Evolutionary conservation across 371 early-diverging fungal species (phyloP).

Genomic region (Blakeslea trispora): DNA sequence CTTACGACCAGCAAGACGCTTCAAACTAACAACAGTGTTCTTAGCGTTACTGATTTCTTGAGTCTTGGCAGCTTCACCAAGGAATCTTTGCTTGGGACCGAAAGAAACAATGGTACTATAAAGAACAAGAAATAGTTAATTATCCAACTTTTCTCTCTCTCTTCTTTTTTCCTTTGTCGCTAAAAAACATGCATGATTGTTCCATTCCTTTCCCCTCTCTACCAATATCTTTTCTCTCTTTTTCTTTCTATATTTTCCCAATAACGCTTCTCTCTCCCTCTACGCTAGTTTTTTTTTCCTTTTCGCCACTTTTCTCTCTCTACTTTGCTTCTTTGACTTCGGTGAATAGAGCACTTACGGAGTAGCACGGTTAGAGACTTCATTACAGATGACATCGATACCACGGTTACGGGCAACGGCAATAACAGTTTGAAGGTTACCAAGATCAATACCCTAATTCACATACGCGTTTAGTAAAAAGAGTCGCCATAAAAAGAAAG

Average conservation of each 20-base stretch:
- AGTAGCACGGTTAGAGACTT: constrained; percentile 95
- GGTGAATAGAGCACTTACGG: constrained; percentile 66
- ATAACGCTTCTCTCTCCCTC: no score
- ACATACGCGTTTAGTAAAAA: not conserved
- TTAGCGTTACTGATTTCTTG: constrained; percentile 94
- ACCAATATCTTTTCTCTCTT: no score
- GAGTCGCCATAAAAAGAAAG: no score
- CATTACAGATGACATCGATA: constrained; percentile 96
- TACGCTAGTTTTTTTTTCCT: not conserved
- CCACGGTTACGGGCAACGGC: constrained; percentile 98
- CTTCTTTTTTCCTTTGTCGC: no score
- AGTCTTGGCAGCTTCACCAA: constrained; percentile 96
- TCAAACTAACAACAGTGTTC: constrained; percentile 92
- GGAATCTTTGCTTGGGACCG: constrained; percentile 91
- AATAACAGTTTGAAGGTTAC: constrained; percentile 92
- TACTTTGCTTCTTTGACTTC: not conserved
- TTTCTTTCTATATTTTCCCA: no score
- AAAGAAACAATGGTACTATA: constrained; percentile 88
- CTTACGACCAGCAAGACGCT: constrained; percentile 96
- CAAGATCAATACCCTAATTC: constrained; percentile 93
- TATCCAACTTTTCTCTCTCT: no score
- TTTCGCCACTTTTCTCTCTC: not conserved
- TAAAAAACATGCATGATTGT: not conserved
- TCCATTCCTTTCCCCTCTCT: no score
- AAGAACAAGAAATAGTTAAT: not conserved